Percentiles rank a stretch among this genome's conserved stretches.
Evolutionary conservation across 2,329 filamentous ascomycete genomes (phyloP).

Genomic region (Cladophialophora bantiana): DNA sequence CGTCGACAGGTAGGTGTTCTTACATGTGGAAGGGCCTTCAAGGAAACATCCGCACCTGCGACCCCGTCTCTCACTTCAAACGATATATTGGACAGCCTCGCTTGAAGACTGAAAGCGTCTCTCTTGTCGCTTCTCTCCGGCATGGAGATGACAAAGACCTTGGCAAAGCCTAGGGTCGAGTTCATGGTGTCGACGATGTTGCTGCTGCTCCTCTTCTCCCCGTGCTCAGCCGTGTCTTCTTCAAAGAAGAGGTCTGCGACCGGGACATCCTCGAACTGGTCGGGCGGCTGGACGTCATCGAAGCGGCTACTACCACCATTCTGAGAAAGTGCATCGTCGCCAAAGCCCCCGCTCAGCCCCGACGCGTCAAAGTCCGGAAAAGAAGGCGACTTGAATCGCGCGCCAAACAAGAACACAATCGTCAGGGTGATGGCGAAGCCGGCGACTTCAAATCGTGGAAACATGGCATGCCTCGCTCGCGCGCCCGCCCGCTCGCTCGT

Average conservation of each 20-base stretch:
- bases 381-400: slow-evolving; percentile 2
- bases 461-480: background rate
- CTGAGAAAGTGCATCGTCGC: background rate
- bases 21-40: slow-evolving; percentile 37
- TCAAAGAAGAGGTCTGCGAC: background rate
- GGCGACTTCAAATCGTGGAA: slow-evolving; percentile 13
- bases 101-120: slow-evolving; percentile 56
- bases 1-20: background rate
- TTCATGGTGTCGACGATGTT: slow-evolving; percentile 20
- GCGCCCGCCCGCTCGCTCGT: background rate
- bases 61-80: slow-evolving; percentile 35
- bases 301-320: background rate
- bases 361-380: slow-evolving; percentile 7
- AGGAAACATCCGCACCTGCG: slow-evolving; percentile 25
- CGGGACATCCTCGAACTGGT: slow-evolving; percentile 5
- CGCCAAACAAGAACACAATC: background rate
- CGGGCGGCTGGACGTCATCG: slow-evolving; percentile 6
- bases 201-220: background rate
- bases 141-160: slow-evolving; percentile 57
- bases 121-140: slow-evolving; percentile 58
- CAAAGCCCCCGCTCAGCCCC: background rate
- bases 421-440: slow-evolving; percentile 13
- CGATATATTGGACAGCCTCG: slow-evolving; percentile 47
- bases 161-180: slow-evolving; percentile 43
- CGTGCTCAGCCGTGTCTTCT: background rate